Evolutionary conservation across 345 rosid genomes (phyloP).

Genomic region (Litchi chinensis): DNA sequence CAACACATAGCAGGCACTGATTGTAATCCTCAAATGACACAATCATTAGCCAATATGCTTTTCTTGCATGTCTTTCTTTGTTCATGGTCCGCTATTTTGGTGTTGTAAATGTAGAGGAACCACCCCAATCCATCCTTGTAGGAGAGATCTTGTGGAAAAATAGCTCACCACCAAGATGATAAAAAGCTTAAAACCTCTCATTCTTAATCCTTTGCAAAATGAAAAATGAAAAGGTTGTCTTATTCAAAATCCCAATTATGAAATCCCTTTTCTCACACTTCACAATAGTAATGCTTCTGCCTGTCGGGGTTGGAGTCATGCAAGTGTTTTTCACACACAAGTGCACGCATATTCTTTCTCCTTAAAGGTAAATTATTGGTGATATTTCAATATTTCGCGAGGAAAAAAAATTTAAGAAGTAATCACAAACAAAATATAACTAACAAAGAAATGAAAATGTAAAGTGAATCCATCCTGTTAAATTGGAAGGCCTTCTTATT

Average conservation of each 20-base stretch:
- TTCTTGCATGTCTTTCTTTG: no score
- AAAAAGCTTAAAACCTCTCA: neutral
- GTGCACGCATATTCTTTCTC: neutral
- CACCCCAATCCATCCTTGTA: no score
- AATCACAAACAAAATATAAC: no score
- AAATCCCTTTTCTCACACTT: no score
- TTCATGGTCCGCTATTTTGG: no score
- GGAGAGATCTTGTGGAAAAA: neutral
- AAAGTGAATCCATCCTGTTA: neutral
- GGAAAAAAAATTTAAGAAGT: neutral
- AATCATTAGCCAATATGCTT: no score
- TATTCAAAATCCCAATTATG: no score
- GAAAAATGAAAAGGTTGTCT: neutral
- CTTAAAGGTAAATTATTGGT: neutral
- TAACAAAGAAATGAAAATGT: neutral
- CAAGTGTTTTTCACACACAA: neutral
- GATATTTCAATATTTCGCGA: neutral
- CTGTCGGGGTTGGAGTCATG: neutral
- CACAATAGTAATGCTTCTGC: constrained; percentile 6
- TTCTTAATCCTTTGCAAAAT: neutral
- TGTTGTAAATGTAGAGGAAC: no score
- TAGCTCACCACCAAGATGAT: neutral
- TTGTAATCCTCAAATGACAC: no score
- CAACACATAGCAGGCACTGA: no score
- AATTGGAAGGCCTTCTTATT: neutral